Evolutionary conservation across 495 filamentous ascomycete species (phyloP).

Genomic region (Lentithecium fluviatile): DNA sequence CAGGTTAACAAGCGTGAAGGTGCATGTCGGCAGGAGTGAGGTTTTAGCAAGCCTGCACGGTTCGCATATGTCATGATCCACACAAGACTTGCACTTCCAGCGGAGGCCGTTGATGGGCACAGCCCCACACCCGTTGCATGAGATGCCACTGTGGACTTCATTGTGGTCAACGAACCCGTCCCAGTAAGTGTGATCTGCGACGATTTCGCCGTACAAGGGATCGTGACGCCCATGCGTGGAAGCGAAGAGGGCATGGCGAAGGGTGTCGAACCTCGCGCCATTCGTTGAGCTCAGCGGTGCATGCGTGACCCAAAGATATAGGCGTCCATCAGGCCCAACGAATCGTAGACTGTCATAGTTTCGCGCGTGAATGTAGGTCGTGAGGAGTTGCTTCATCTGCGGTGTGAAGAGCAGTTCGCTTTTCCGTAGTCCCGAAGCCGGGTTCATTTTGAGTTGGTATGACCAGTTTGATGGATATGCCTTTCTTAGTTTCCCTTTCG

Average conservation of each 20-base stretch:
- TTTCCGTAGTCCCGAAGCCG: neutral
- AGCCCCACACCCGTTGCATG: constrained; percentile 8
- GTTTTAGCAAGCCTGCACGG: constrained; percentile 2
- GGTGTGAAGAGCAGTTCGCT: constrained; percentile 15
- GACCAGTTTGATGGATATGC: constrained; percentile 8
- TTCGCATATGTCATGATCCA: constrained; percentile 25
- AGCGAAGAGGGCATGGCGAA: constrained; percentile 31
- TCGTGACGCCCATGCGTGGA: neutral
- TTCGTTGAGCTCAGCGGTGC: constrained; percentile 9
- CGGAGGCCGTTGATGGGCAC: constrained; percentile 17
- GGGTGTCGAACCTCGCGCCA: constrained; percentile 16
- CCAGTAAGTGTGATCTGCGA: constrained; percentile 29
- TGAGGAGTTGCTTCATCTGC: constrained; percentile 5
- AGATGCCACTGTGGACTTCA: constrained; percentile 4
- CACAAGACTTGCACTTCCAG: constrained; percentile 23
- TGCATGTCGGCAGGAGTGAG: constrained; percentile 10
- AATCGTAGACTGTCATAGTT: constrained; percentile 27
- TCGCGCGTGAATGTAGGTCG: constrained; percentile 7
- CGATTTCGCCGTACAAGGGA: constrained; percentile 27
- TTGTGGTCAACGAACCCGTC: constrained; percentile 24
- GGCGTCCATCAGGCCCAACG: constrained; percentile 12
- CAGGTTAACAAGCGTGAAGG: constrained; percentile 11
- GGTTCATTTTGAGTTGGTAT: constrained; percentile 20
- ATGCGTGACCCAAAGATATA: constrained; percentile 20
- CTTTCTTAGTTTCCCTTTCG: neutral